These are phyloP conservation scores for Rubus idaeus DNA, from an alignment of 306 rosid genomes.

Conservation along the genomic window DNA sequence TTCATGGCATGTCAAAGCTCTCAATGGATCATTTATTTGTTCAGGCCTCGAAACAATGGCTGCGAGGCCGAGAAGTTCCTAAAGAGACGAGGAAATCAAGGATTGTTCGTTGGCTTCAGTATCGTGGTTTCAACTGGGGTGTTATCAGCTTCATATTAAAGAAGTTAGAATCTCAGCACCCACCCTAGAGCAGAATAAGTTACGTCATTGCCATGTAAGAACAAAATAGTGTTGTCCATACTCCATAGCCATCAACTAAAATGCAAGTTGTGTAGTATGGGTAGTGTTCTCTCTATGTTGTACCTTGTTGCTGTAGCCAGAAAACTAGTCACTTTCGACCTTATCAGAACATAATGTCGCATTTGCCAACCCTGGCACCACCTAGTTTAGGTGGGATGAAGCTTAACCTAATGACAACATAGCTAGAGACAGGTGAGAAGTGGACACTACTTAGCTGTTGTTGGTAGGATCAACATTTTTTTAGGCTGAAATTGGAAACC, in stretches of 20 bases:
- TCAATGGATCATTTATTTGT: slow-evolving; percentile 61
- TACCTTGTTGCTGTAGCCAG: slow-evolving; percentile 33
- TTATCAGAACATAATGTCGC: slow-evolving; percentile 5
- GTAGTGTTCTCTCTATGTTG: slow-evolving; percentile 34
- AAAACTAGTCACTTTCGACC: slow-evolving; percentile 24
- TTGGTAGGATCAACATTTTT: slow-evolving; percentile 12
- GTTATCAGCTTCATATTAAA: slow-evolving; percentile 54
- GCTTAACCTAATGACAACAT: slow-evolving; percentile 10
- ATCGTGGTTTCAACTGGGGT: slow-evolving; percentile 76
- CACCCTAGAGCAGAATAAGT: slow-evolving; percentile 39
- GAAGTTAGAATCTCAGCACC: slow-evolving; percentile 54
- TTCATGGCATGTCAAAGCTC: slow-evolving; percentile 42
- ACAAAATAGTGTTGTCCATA: slow-evolving; percentile 44
- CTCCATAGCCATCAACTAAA: slow-evolving; percentile 32
- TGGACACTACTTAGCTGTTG: slow-evolving; percentile 9
- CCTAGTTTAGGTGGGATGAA: slow-evolving; percentile 24
- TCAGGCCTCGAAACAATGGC: slow-evolving; percentile 89
- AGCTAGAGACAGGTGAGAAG: not conserved
- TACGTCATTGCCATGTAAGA: slow-evolving; percentile 23
- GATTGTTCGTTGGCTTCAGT: slow-evolving; percentile 78
- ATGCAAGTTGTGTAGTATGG: slow-evolving; percentile 30
- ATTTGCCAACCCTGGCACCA: slow-evolving; percentile 3
- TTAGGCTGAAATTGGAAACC: not conserved
- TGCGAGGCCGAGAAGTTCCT: slow-evolving; percentile 50
- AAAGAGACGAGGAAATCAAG: slow-evolving; percentile 73